These are phyloP conservation scores for Aspergillus thermomutatus DNA, from an alignment of 2,329 filamentous ascomycete species.

Conservation along the genomic window DNA sequence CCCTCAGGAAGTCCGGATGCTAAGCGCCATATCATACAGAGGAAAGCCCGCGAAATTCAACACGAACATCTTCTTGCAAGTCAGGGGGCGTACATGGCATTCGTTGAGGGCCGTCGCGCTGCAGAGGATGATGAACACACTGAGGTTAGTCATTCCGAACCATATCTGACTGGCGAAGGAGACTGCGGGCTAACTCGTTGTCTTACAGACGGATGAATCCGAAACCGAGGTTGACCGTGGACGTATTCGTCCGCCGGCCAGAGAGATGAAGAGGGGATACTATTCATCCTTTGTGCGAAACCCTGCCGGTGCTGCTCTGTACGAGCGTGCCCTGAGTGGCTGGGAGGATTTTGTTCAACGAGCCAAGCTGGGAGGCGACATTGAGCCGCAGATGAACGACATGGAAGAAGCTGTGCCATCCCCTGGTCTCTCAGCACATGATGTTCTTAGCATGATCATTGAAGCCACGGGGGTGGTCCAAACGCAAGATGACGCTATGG, in stretches of 20 bases:
- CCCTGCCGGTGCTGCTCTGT: conserved; percentile 32
- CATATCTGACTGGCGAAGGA: background rate
- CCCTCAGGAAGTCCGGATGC: background rate
- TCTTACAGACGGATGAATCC: conserved; percentile 27
- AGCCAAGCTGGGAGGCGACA: conserved; percentile 35
- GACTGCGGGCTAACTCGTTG: conserved; percentile 10
- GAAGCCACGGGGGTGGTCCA: conserved; percentile 26
- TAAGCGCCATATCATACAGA: conserved; percentile 13
- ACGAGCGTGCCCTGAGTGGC: conserved; percentile 31
- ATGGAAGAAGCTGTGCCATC: conserved; percentile 26
- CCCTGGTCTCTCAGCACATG: conserved; percentile 21
- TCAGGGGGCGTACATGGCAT: conserved; percentile 38
- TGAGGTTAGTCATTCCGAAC: conserved; percentile 24
- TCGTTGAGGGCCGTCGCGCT: conserved; percentile 36
- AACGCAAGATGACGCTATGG: conserved; percentile 5
- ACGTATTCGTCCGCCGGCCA: conserved; percentile 19
- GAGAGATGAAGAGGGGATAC: conserved; percentile 32
- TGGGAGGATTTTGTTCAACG: conserved; percentile 43
- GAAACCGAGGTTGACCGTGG: conserved; percentile 28
- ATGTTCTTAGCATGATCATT: conserved; percentile 25
- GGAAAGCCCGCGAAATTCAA: conserved; percentile 25
- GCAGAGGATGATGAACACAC: conserved; percentile 43
- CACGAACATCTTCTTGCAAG: conserved; percentile 41
- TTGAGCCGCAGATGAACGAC: conserved; percentile 39
- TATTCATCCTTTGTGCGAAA: conserved; percentile 33